phyloP scores from a whole-genome alignment of 495 filamentous ascomycete species.

The Penicillium egyptiacum region DNA sequence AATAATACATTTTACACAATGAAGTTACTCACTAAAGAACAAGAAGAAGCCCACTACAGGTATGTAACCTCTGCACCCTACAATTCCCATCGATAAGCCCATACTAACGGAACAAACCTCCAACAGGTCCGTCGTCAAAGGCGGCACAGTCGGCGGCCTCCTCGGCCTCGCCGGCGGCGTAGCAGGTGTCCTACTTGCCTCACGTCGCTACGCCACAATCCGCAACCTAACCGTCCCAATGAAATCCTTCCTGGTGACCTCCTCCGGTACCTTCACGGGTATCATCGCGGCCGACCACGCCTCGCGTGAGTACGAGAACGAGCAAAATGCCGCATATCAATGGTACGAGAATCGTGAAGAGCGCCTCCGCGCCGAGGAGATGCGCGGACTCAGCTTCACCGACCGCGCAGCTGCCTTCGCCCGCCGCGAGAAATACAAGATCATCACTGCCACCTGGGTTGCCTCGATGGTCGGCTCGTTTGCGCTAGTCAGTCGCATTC shows the following conservation, averaged over 20 bases:
- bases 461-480: slow-evolving; percentile 77
- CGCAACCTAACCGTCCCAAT: slow-evolving; percentile 80
- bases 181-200: slow-evolving; percentile 61
- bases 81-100: slow-evolving; percentile 12
- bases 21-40: slow-evolving; percentile 94
- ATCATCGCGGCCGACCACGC: slow-evolving; percentile 85
- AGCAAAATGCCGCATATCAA: slow-evolving; percentile 60
- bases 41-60: slow-evolving; percentile 70
- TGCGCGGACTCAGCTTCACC: slow-evolving; percentile 52
- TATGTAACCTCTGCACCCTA: slow-evolving; percentile 27
- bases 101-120: slow-evolving; percentile 20
- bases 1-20: slow-evolving; percentile 49
- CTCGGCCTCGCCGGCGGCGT: slow-evolving; percentile 64
- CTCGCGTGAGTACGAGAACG: slow-evolving; percentile 70
- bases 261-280: slow-evolving; percentile 74
- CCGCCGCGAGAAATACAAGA: slow-evolving; percentile 81
- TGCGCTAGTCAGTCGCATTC: slow-evolving; percentile 73
- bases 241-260: slow-evolving; percentile 86
- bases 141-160: slow-evolving; percentile 69
- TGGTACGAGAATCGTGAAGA: slow-evolving; percentile 65
- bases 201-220: slow-evolving; percentile 68
- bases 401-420: slow-evolving; percentile 60
- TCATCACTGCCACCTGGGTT: slow-evolving; percentile 82
- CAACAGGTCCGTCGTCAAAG: slow-evolving; percentile 67
- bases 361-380: slow-evolving; percentile 48